Conservation (phyloP, 139 green algal species). For the Limnomonas spitsbergensis region DNA sequence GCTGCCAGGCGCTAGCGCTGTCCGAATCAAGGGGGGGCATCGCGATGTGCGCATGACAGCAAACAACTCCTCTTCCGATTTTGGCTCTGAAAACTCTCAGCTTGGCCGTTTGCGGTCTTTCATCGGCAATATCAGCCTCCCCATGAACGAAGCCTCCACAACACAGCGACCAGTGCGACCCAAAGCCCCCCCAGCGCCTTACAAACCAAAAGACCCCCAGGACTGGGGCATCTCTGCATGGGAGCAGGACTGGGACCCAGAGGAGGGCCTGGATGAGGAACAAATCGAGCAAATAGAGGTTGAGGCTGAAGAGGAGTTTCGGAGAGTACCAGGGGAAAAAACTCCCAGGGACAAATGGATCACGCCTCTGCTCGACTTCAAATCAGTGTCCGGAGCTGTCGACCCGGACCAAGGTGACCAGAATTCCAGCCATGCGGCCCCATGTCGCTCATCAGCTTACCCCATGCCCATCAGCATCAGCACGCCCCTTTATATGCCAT, state of each 20-base stretch:
- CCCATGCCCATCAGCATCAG: too few relatives aligned
- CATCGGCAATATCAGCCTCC: too few relatives aligned
- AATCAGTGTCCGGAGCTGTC: constrained; percentile 42
- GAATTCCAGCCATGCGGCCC: too few relatives aligned
- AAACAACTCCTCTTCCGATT: too few relatives aligned
- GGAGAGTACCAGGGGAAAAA: not conserved
- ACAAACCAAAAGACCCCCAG: not conserved
- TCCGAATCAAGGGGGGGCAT: too few relatives aligned
- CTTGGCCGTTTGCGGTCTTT: not conserved
- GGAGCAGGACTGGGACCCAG: constrained; percentile 56
- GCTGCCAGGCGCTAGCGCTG: too few relatives aligned
- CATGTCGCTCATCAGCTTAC: too few relatives aligned
- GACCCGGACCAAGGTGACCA: constrained; percentile 52
- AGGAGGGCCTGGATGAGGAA: constrained; percentile 30
- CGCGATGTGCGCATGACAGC: too few relatives aligned
- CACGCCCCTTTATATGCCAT: too few relatives aligned
- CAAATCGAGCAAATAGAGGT: constrained; percentile 39
- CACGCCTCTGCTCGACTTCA: constrained; percentile 54
- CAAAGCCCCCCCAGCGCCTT: not conserved
- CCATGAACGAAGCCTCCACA: too few relatives aligned
- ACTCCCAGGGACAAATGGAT: constrained; percentile 61
- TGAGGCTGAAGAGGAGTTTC: constrained; percentile 20
- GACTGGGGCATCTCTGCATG: constrained; percentile 31
- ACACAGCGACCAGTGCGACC: too few relatives aligned
- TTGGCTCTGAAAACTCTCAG: too few relatives aligned